Conservation (phyloP, 345 rosid species). For the Trapa bicornis region DNA sequence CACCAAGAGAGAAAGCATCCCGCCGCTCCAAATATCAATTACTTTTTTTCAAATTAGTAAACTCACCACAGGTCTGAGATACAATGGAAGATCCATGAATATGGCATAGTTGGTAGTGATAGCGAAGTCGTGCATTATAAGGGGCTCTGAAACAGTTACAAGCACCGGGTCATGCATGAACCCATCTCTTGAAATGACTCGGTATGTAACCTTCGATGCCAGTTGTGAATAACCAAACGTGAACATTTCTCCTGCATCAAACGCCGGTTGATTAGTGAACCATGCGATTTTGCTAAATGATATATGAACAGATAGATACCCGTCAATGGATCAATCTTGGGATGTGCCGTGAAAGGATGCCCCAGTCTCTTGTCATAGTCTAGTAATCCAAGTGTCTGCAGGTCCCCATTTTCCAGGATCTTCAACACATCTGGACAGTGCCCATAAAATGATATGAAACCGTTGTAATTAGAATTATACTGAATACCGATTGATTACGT, state of each 20-base stretch:
- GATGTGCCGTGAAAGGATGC: conserved; percentile 94
- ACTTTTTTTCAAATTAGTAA: background rate
- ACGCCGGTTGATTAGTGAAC: background rate
- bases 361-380: conserved; percentile 83
- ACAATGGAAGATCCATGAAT: conserved; percentile 85
- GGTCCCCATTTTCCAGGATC: conserved; percentile 93
- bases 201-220: conserved; percentile 72
- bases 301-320: too few species aligned
- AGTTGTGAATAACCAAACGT: conserved; percentile 66
- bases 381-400: conserved; percentile 80
- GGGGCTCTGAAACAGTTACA: conserved; percentile 56
- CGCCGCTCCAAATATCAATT: conserved; percentile 1
- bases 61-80: conserved; percentile 73
- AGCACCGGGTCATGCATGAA: conserved; percentile 86
- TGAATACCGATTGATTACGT: background rate
- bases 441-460: too few species aligned
- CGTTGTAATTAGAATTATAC: too few species aligned
- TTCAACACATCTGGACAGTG: conserved; percentile 56
- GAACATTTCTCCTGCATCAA: conserved; percentile 82
- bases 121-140: conserved; percentile 98
- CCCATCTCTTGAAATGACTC: conserved; percentile 85
- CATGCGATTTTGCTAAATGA: too few species aligned
- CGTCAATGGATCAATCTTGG: conserved; percentile 7
- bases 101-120: conserved; percentile 77
- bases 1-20: too few species aligned